Conservation (phyloP, 2,329 filamentous ascomycete species). For the Alternaria sp. region DNA sequence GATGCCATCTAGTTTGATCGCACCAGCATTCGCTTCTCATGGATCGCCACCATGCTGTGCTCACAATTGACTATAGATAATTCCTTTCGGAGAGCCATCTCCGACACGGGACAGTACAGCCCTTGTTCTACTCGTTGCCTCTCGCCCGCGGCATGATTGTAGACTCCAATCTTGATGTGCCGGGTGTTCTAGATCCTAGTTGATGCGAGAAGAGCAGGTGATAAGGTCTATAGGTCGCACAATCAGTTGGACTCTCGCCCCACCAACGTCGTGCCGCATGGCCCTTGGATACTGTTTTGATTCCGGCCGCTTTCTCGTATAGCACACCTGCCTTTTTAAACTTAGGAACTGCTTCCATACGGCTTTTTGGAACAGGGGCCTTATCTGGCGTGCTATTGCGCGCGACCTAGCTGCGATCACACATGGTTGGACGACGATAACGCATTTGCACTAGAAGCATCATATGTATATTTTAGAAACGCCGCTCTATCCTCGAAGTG, state of each 20-base stretch:
- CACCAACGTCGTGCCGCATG: background rate
- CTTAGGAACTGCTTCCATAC: slow-evolving; percentile 7
- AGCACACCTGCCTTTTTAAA: slow-evolving; percentile 19
- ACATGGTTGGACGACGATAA: slow-evolving; percentile 5
- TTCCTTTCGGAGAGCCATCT: background rate
- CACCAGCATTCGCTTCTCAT: background rate
- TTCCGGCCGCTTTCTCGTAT: background rate
- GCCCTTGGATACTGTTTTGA: background rate
- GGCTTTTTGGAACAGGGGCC: slow-evolving; percentile 2
- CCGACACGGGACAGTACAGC: background rate
- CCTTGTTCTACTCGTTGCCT: background rate
- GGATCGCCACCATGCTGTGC: background rate
- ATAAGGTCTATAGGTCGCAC: background rate
- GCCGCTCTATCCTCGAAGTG: background rate
- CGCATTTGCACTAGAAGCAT: slow-evolving; percentile 4
- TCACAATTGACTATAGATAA: background rate
- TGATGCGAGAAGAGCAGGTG: background rate
- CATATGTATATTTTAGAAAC: background rate
- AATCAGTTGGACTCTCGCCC: background rate
- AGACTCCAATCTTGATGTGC: background rate
- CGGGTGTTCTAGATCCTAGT: background rate
- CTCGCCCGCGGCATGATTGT: background rate
- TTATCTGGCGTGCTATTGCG: slow-evolving; percentile 8
- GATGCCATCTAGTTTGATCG: background rate
- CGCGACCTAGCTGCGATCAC: slow-evolving; percentile 6